Evolutionary conservation across 352 stramenopile genomes (phyloP).

Genomic region (Pythium sukuiense): DNA sequence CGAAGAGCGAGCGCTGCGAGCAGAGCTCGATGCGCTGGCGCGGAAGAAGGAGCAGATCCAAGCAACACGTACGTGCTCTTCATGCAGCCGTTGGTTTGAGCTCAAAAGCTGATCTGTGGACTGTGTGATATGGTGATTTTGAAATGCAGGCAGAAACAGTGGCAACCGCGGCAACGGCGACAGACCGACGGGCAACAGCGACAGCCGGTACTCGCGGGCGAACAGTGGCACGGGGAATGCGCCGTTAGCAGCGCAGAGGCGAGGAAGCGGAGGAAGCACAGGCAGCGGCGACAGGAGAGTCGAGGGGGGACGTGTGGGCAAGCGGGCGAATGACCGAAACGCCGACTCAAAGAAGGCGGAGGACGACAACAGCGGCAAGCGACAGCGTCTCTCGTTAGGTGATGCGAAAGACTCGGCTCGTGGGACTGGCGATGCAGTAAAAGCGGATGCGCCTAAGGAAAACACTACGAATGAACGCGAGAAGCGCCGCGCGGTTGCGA

Average conservation of each 20-base stretch:
- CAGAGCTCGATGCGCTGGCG: slow-evolving; percentile 48
- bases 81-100: not conserved
- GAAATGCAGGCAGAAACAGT: slow-evolving; percentile 6
- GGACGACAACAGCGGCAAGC: slow-evolving; percentile 33
- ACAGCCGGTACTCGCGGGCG: not conserved
- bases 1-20: slow-evolving; percentile 54
- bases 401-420: not conserved
- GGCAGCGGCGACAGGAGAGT: not conserved
- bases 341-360: slow-evolving; percentile 22
- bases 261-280: not conserved
- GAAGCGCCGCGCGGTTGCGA: slow-evolving; percentile 50
- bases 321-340: not conserved
- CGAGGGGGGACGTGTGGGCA: not conserved
- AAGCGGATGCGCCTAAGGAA: not conserved
- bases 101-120: slow-evolving; percentile 8
- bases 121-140: slow-evolving; percentile 4
- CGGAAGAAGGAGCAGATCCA: slow-evolving; percentile 52
- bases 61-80: slow-evolving; percentile 21
- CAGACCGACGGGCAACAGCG: not conserved
- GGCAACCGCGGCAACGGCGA: slow-evolving; percentile 1
- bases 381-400: slow-evolving; percentile 32
- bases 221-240: not conserved
- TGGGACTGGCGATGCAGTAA: not conserved
- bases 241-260: not conserved
- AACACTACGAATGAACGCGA: slow-evolving; percentile 30